Evolutionary conservation across 2,329 filamentous ascomycete genomes (phyloP).

Genomic region (Colletotrichum tamarilloi): DNA sequence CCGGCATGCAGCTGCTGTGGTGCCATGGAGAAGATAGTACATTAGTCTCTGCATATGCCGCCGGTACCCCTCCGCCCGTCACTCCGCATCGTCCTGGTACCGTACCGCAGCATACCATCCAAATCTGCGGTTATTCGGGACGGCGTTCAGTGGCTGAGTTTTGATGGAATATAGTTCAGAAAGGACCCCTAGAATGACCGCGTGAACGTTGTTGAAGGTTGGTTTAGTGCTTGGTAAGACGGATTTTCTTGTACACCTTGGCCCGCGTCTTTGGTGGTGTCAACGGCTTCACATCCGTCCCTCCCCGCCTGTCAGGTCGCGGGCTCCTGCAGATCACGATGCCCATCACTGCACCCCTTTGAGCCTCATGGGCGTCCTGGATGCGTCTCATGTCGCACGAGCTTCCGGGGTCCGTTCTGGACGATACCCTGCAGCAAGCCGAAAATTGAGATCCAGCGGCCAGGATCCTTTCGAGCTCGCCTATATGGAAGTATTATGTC

Average conservation of each 20-base stretch:
- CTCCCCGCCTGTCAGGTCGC: conserved; percentile 30
- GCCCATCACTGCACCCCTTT: conserved; percentile 20
- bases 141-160: not conserved
- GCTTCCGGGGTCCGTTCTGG: conserved; percentile 3
- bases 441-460: conserved; percentile 1
- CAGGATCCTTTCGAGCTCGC: not conserved
- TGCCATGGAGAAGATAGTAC: conserved; percentile 28
- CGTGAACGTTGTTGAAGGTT: not conserved
- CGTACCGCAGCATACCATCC: not conserved
- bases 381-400: conserved; percentile 25
- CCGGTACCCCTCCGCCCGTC: not conserved
- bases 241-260: not conserved
- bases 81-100: conserved; percentile 2
- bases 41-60: conserved; percentile 12
- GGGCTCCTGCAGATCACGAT: conserved; percentile 27
- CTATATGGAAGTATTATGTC: not conserved
- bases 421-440: conserved; percentile 20
- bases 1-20: conserved; percentile 21
- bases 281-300: conserved; percentile 24
- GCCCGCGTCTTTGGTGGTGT: not conserved
- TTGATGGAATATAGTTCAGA: not conserved
- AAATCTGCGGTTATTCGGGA: not conserved
- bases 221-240: not conserved
- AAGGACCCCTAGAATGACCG: no score
- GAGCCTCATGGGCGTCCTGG: conserved; percentile 27